Percentiles rank a stretch among this genome's conserved stretches.
These are phyloP conservation scores for Xylaria sp. DNA, from an alignment of 495 filamentous ascomycete species.

Conservation along the genomic window DNA sequence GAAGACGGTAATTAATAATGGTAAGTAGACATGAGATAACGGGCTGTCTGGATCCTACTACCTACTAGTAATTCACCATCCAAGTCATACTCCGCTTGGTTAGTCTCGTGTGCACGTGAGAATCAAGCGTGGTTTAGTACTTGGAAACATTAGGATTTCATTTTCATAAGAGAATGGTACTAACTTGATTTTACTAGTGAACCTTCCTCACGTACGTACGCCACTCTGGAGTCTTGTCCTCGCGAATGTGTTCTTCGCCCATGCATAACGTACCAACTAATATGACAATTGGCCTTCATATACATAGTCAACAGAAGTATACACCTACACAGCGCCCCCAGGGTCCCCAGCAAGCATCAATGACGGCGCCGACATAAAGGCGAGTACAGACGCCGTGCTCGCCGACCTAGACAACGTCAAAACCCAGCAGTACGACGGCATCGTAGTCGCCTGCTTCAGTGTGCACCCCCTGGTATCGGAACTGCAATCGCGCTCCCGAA, in stretches of 20 bases:
- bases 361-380: constrained; percentile 61
- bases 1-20: constrained; percentile 64
- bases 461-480: constrained; percentile 78
- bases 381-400: constrained; percentile 62
- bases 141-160: background rate
- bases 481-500: constrained; percentile 47
- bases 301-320: constrained; percentile 50
- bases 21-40: background rate
- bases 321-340: constrained; percentile 60
- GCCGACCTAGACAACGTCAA: constrained; percentile 48
- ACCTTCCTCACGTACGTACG: constrained; percentile 53
- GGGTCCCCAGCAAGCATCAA: constrained; percentile 68
- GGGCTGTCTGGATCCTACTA: background rate
- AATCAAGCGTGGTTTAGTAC: background rate
- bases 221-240: background rate
- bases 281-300: too few relatives aligned
- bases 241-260: too few relatives aligned
- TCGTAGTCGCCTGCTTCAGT: constrained; percentile 89
- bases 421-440: constrained; percentile 68
- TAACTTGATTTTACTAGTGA: constrained; percentile 36
- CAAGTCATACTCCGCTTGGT: background rate
- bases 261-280: too few relatives aligned
- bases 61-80: too few relatives aligned
- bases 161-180: background rate
- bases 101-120: background rate